These are phyloP conservation scores for Centrapalus pauciflorus DNA, from an alignment of 129 eudicot species.

Conservation along the genomic window DNA sequence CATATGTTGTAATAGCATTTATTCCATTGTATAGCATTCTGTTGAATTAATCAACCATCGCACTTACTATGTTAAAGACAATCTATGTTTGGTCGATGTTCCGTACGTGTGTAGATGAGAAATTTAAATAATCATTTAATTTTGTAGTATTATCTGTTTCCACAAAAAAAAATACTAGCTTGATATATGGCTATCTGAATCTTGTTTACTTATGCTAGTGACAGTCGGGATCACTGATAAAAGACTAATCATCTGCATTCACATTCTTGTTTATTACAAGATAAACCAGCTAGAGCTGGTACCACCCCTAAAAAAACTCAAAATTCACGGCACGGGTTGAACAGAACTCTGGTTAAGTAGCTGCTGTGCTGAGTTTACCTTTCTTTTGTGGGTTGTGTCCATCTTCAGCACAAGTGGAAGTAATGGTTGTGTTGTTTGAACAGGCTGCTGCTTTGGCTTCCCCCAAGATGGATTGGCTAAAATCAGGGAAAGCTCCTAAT, in stretches of 20 bases:
- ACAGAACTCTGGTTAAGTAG: constrained; percentile 10
- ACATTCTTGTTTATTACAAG: constrained; percentile 23
- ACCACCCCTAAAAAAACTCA: constrained; percentile 6
- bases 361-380: constrained; percentile 24
- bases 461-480: constrained; percentile 19
- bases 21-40: constrained; percentile 27
- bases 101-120: constrained; percentile 22
- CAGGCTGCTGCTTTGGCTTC: constrained; percentile 26
- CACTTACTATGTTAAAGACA: background rate
- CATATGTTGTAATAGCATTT: background rate
- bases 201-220: background rate
- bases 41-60: background rate
- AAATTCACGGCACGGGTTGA: background rate
- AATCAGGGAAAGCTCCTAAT: constrained; percentile 22
- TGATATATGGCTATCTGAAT: too few relatives aligned
- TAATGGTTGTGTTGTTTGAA: constrained; percentile 19
- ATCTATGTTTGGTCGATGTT: background rate
- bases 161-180: too few relatives aligned
- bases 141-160: background rate
- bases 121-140: constrained; percentile 3
- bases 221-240: background rate
- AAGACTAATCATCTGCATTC: constrained; percentile 18
- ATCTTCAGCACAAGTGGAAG: constrained; percentile 24
- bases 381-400: constrained; percentile 33
- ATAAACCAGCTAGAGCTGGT: constrained; percentile 8